Percentiles rank a stretch among this genome's conserved stretches.
phyloP scores from a whole-genome alignment of 2,329 filamentous ascomycete species.

The Xenoacremonium recifei region DNA sequence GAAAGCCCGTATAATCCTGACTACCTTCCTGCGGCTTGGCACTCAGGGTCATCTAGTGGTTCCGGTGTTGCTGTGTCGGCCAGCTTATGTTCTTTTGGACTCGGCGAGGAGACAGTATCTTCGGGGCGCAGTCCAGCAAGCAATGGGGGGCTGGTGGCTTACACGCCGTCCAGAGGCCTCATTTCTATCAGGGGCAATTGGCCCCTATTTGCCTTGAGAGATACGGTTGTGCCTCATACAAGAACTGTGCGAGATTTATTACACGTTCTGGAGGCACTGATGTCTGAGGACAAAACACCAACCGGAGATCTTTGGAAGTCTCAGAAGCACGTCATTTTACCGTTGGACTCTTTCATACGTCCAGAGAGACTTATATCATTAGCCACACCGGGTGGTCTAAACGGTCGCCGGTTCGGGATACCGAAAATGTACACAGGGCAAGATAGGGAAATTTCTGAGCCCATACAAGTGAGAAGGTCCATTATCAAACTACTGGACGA shows the following conservation, averaged over 20 bases:
- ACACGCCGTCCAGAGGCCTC: conserved; percentile 51
- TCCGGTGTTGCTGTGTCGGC: conserved; percentile 48
- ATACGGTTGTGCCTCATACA: conserved; percentile 51
- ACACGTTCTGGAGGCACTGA: conserved; percentile 45
- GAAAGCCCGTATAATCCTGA: conserved; percentile 53
- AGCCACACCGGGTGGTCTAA: conserved; percentile 32
- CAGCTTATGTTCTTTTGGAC: conserved; percentile 49
- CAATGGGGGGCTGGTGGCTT: conserved; percentile 53
- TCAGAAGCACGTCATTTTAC: conserved; percentile 38
- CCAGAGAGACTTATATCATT: conserved; percentile 28
- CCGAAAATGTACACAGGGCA: conserved; percentile 50
- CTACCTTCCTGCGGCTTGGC: conserved; percentile 52
- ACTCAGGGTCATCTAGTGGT: conserved; percentile 55
- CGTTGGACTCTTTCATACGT: background rate
- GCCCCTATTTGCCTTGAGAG: conserved; percentile 53
- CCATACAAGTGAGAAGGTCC: conserved; percentile 11
- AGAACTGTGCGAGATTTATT: conserved; percentile 48
- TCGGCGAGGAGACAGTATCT: conserved; percentile 54
- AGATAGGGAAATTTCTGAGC: conserved; percentile 13
- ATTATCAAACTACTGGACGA: conserved; percentile 25
- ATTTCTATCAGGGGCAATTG: conserved; percentile 50
- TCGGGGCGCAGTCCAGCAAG: conserved; percentile 52
- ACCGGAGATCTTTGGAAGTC: conserved; percentile 52
- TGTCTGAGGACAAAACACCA: conserved; percentile 37
- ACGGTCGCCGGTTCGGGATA: conserved; percentile 44